Base-by-base conservation (phyloP, 768 basidiomycete species). In the Lanmaoa rubissima region DNA sequence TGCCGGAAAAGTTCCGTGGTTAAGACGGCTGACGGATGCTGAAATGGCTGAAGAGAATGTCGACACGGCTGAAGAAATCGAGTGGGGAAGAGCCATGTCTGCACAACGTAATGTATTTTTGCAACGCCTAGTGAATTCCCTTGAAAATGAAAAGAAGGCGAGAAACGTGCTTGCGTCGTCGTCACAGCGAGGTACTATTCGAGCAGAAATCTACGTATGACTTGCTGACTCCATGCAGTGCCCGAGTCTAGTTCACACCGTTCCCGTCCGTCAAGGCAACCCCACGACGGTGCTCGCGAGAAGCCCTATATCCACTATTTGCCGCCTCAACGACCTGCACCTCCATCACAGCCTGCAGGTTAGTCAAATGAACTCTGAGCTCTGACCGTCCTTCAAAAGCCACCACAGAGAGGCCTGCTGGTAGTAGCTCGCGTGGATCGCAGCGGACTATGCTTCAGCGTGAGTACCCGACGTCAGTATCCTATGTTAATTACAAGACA, bases 21-120 rank as follows among this genome's bases (percentile, higher is more conserved):
- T 92, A 56, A 79, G 79, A 42, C 75, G 76, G 35, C 74, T 91
- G 47, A 79, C 78, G 43, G 76, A 78, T 36, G 76, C 78, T 31
- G 85, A 92, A 64, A 72, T 79, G 66, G 69, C 68, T 6, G 68
- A 69, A 50, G 91, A 94, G 75, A 94, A 96, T 65, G 76, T 91
- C 38, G 93, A 96, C 68, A 85, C 87, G 0, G 62, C 69, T 11
- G 87, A 88, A 52, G 94, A 96, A 73, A 74, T 90, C 39, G 82
- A 85, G 48, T 93, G 88, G 83, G 94, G 90, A 19, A 77, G 71
- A 58, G 75, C 75, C 63, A 94, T 93, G 92, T 85, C 88, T 34
- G 74, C 76, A 38, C 79, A 85, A 40, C 79, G 93, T 58, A 86
- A 87, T 62, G 65, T 79, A 38, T 93, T 94, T 65, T 77, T 90